These are phyloP conservation scores for Cadophora malorum DNA, from an alignment of 2,329 filamentous ascomycete genomes.

Conservation along the genomic window DNA sequence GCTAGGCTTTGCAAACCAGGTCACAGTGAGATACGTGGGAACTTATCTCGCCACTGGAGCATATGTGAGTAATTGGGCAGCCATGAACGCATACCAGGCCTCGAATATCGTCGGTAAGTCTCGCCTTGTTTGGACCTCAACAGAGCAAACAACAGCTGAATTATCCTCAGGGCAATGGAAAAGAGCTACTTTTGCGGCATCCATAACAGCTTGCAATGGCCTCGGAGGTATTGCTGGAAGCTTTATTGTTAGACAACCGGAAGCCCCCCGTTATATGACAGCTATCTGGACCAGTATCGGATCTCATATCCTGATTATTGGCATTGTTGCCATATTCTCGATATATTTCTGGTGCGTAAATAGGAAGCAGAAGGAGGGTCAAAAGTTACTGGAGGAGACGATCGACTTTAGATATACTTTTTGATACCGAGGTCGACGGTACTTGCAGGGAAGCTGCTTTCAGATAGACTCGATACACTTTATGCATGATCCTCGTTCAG, in stretches of 20 bases:
- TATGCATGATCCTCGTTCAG: slow-evolving; percentile 27
- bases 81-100: slow-evolving; percentile 79
- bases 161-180: slow-evolving; percentile 75
- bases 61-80: slow-evolving; percentile 78
- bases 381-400: slow-evolving; percentile 54
- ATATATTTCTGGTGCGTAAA: slow-evolving; percentile 61
- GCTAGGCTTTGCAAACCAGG: slow-evolving; percentile 41
- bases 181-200: slow-evolving; percentile 78
- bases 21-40: slow-evolving; percentile 43
- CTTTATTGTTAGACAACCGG: slow-evolving; percentile 66
- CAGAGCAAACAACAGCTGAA: background rate
- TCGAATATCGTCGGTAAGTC: slow-evolving; percentile 75
- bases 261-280: slow-evolving; percentile 68
- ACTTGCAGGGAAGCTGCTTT: slow-evolving; percentile 12
- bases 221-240: slow-evolving; percentile 80
- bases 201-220: slow-evolving; percentile 78
- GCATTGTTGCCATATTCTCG: slow-evolving; percentile 57
- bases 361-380: slow-evolving; percentile 53
- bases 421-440: slow-evolving; percentile 28
- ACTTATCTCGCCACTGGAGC: slow-evolving; percentile 65
- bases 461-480: slow-evolving; percentile 27
- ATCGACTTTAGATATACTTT: slow-evolving; percentile 43
- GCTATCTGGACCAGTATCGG: slow-evolving; percentile 73
- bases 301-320: slow-evolving; percentile 65
- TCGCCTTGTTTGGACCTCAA: background rate